Evolutionary conservation across 2,329 filamentous ascomycete species (phyloP).

Genomic region (Neopestalotiopsis clavispora): DNA sequence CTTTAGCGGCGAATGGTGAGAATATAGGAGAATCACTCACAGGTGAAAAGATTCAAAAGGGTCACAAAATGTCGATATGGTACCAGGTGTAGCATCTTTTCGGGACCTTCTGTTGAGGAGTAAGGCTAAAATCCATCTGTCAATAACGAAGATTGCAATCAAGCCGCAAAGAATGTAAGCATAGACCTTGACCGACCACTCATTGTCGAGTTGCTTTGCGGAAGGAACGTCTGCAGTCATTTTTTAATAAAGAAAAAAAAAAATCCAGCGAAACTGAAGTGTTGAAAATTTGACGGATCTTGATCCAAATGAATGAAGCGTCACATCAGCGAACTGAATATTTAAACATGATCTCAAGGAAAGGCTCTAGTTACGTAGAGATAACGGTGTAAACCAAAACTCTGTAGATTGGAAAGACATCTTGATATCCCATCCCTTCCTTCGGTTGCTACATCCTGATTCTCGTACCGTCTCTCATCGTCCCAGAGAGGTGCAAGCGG

Average conservation of each 20-base stretch:
- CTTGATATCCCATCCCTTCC: background rate
- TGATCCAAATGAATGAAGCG: no score
- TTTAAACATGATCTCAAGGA: no score
- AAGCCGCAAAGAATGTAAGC: background rate
- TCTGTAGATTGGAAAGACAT: background rate
- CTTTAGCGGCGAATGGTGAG: background rate
- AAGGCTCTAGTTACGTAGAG: no score
- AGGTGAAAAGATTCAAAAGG: no score
- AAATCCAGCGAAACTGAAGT: no score
- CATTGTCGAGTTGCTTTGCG: background rate
- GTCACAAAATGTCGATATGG: no score
- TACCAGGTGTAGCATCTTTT: background rate
- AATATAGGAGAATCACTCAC: background rate
- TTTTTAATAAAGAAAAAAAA: no score
- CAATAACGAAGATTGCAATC: background rate
- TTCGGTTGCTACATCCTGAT: background rate
- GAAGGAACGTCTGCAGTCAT: background rate
- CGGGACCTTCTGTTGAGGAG: background rate
- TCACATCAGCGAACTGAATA: no score
- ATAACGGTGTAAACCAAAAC: background rate
- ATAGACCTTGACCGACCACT: background rate
- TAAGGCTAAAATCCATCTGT: background rate
- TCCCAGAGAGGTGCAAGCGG: background rate
- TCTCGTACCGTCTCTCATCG: background rate
- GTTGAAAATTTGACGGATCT: no score